Conservation (phyloP, 2,329 filamentous ascomycete genomes). For the Cercospora sp. region DNA sequence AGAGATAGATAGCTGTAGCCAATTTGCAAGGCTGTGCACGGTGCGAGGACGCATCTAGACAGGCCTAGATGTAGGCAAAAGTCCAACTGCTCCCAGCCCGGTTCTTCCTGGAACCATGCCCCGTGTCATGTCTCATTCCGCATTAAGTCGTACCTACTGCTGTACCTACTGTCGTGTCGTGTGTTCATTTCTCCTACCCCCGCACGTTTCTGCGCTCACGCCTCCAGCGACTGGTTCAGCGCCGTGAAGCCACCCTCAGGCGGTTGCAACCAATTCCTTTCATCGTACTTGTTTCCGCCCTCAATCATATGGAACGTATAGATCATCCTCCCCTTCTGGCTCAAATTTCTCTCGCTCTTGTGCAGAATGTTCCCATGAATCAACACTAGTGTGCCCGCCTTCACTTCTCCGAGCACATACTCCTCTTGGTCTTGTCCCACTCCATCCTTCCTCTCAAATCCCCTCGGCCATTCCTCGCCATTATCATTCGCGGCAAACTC, state of each 20-base stretch:
- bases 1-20: neutral
- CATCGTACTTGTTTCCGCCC: slow-evolving; percentile 75
- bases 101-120: neutral
- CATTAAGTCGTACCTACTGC: neutral
- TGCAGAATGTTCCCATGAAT: slow-evolving; percentile 96
- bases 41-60: neutral
- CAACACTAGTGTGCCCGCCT: slow-evolving; percentile 83
- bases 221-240: slow-evolving; percentile 29
- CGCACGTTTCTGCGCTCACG: neutral
- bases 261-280: slow-evolving; percentile 90
- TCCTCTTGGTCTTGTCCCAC: slow-evolving; percentile 50
- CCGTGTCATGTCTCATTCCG: neutral
- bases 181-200: neutral
- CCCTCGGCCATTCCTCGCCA: slow-evolving; percentile 48
- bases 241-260: slow-evolving; percentile 68
- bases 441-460: slow-evolving; percentile 31
- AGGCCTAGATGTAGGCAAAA: neutral
- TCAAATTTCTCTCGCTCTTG: slow-evolving; percentile 91
- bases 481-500: slow-evolving; percentile 64
- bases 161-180: neutral
- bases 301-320: slow-evolving; percentile 99
- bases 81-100: neutral
- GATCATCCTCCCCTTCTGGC: slow-evolving; percentile 82
- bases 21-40: neutral
- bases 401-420: slow-evolving; percentile 82